Conservation (phyloP, 2,329 filamentous ascomycete genomes). For the Talaromyces funiculosus region DNA sequence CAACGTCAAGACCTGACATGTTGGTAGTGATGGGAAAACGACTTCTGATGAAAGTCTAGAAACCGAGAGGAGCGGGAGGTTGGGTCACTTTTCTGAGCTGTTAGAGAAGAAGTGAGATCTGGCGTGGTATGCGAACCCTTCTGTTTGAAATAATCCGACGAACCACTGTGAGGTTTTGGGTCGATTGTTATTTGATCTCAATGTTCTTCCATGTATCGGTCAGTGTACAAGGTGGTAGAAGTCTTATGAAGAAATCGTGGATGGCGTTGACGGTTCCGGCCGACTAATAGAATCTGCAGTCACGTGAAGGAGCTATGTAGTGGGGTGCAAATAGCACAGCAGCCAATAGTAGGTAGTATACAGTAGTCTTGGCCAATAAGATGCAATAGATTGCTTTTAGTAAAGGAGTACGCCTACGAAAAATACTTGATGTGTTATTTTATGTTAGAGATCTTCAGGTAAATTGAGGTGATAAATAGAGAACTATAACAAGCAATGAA, state of each 20-base stretch:
- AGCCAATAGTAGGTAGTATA: neutral
- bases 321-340: neutral
- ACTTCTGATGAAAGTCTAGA: neutral
- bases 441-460: neutral
- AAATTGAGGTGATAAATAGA: neutral
- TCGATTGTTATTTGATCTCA: neutral
- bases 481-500: neutral
- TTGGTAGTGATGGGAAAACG: slow-evolving; percentile 20
- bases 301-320: neutral
- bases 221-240: neutral
- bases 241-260: neutral
- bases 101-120: slow-evolving; percentile 22
- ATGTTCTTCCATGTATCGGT: neutral
- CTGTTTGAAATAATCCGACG: slow-evolving; percentile 1
- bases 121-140: slow-evolving; percentile 25
- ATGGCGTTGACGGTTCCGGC: neutral
- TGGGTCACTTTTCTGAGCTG: slow-evolving; percentile 31
- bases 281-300: neutral
- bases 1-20: slow-evolving; percentile 73
- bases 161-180: neutral
- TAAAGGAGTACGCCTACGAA: neutral
- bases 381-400: neutral
- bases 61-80: slow-evolving; percentile 17
- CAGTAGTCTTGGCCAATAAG: neutral
- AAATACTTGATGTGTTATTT: neutral